A percentile compares a stretch with the other conserved stretches of the same genome.
phyloP scores from a whole-genome alignment of 768 basidiomycete species.

The Xerocomellus chrysenteron region DNA sequence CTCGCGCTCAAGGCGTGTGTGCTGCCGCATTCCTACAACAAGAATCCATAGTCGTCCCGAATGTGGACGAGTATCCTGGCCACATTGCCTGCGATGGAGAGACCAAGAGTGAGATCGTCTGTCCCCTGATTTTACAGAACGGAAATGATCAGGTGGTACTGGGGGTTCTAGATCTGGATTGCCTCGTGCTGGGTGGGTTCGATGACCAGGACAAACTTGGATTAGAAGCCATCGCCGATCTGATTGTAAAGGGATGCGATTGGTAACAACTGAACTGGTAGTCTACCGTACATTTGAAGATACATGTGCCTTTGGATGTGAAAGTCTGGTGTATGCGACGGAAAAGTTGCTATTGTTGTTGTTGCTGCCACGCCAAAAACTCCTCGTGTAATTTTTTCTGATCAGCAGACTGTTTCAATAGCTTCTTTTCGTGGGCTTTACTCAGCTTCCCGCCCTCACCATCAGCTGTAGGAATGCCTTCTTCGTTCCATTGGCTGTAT shows the following conservation, averaged over 20 bases:
- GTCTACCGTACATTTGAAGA: conserved; percentile 9
- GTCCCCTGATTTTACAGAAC: conserved; percentile 57
- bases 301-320: not conserved
- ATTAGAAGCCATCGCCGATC: conserved; percentile 65
- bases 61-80: conserved; percentile 82
- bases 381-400: conserved; percentile 84
- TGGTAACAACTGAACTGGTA: conserved; percentile 45
- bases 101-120: conserved; percentile 88
- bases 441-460: conserved; percentile 80
- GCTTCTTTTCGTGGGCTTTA: conserved; percentile 77
- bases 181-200: conserved; percentile 68
- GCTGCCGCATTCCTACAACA: conserved; percentile 67
- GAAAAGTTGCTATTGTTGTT: conserved; percentile 15
- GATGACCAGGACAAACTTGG: conserved; percentile 76
- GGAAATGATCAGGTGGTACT: conserved; percentile 37
- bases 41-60: conserved; percentile 62
- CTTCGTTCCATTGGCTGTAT: conserved; percentile 84
- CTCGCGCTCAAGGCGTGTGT: conserved; percentile 74
- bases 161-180: conserved; percentile 86
- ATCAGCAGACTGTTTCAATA: conserved; percentile 64
- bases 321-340: not conserved
- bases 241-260: conserved; percentile 62
- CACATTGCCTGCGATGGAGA: conserved; percentile 94
- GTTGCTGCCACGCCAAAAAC: conserved; percentile 54
- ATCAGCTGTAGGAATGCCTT: conserved; percentile 84